Base-by-base conservation (phyloP, 2,329 filamentous ascomycete species). In the Neofusicoccum ribis region DNA sequence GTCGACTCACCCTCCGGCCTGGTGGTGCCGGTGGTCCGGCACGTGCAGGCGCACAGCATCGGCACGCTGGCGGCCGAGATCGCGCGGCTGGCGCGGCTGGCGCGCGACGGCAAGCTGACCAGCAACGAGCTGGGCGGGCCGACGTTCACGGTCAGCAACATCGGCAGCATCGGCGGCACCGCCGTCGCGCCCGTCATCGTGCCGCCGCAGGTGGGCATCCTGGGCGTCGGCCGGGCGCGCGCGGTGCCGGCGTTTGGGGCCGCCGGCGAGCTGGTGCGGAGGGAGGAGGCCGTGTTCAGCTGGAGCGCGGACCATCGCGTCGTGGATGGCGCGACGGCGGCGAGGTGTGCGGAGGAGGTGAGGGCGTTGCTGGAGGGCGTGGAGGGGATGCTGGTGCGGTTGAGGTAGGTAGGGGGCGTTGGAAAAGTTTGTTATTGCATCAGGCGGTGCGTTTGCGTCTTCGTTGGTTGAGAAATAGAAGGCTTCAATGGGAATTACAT, bases 261-360 rank as follows among this genome's bases (percentile, higher is more conserved):
- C 67, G 71, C 78, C 46, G 81, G 78, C 2, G 54, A 79, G 75
- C 82, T 98, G 12, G 84, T 93, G 12, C 88, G 87, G 79, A 91
- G 88, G 76, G 89, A 96, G 73, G 85, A 96, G 67, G 89, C 90
- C 75, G 93, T 96, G 74, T 92, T 98, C 71, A 98, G 93, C 79
- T 98, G 94, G 94, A 94, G 91, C 76, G 94, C 94, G 5, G 93
- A 98, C 78, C 95, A 99, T 79, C 84, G 95, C 20, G 91, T 98
- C 63, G 88, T 98, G 52, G 95, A 99, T 78, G 95, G 95, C 1
- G 94, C 94, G 52, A 97, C 93, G 67, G 92, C 97, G 86, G 95
- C 95, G 20, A 86, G 93, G 70, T 94, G 94, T 76, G 93, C 92
- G 12, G 92, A 93, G 72, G 85, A 90, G 68, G 91, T 98, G 23